Evolutionary conservation across 345 rosid genomes (phyloP).

Genomic region (Gossypium ekmanianum): DNA sequence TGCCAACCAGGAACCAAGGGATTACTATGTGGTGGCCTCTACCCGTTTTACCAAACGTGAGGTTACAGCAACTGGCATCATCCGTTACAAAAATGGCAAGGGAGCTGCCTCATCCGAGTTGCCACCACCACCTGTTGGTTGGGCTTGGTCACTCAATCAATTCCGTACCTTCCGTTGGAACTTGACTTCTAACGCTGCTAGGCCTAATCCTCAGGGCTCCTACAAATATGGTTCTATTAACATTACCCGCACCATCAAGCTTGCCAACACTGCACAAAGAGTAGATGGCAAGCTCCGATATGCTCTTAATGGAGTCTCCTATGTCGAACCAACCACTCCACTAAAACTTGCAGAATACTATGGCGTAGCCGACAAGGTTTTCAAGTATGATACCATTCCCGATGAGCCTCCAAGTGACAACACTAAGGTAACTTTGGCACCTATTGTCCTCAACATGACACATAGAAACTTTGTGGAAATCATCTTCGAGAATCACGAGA

Average conservation of each 20-base stretch:
- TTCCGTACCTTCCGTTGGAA: constrained; percentile 68
- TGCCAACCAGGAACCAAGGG: constrained; percentile 48
- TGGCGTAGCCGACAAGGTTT: constrained; percentile 38
- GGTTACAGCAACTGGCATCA: constrained; percentile 37
- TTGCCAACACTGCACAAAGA: constrained; percentile 36
- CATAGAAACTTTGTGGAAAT: constrained; percentile 69
- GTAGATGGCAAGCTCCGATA: constrained; percentile 52
- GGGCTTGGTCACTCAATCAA: constrained; percentile 77
- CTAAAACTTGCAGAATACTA: constrained; percentile 67
- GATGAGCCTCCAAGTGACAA: constrained; percentile 40
- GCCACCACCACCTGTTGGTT: constrained; percentile 52
- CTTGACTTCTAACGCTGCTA: constrained; percentile 48
- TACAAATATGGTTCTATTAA: constrained; percentile 70
- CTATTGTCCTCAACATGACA: constrained; percentile 60
- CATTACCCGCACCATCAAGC: constrained; percentile 65
- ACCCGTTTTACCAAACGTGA: constrained; percentile 47
- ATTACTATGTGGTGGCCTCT: constrained; percentile 62
- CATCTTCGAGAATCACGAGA: constrained; percentile 75
- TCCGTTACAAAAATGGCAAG: constrained; percentile 44
- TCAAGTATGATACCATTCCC: constrained; percentile 46
- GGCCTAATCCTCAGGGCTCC: constrained; percentile 37
- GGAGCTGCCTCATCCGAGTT: constrained; percentile 34
- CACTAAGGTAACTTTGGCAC: constrained; percentile 21
- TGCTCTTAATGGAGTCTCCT: constrained; percentile 64
- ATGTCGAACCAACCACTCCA: constrained; percentile 49